Conservation (phyloP, 139 green algal genomes). For the Picochlorum sp. region DNA sequence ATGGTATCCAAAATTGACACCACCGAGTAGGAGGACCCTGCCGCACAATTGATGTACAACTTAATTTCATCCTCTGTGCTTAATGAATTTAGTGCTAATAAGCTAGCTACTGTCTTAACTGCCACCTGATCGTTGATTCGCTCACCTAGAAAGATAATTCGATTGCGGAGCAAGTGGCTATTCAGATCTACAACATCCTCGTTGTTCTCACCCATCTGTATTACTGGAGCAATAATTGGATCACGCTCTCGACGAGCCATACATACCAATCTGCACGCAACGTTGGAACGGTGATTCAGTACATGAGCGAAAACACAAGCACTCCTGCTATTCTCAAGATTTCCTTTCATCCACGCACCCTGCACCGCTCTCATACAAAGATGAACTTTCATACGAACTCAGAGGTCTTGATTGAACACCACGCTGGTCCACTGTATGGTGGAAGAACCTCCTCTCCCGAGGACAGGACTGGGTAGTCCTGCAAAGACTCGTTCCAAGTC, state of each 20-base stretch:
- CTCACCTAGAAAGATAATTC: conserved; percentile 82
- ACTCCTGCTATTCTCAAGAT: no score
- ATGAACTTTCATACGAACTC: no score
- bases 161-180: conserved; percentile 71
- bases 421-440: no score
- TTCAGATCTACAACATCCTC: conserved; percentile 66
- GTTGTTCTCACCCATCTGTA: conserved; percentile 11
- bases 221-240: conserved; percentile 34
- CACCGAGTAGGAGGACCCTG: conserved; percentile 69
- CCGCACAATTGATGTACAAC: conserved; percentile 91
- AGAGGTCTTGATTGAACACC: no score
- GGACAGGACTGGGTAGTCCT: no score
- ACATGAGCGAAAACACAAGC: background rate
- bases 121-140: conserved; percentile 78
- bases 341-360: no score
- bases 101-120: conserved; percentile 53
- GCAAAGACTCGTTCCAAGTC: no score
- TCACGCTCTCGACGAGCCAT: conserved; percentile 21
- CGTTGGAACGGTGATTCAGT: background rate
- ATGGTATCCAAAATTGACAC: conserved; percentile 85
- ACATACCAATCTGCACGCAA: conserved; percentile 7
- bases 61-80: conserved; percentile 78
- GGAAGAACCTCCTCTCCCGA: no score
- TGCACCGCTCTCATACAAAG: no score
- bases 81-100: conserved; percentile 82